phyloP scores from a whole-genome alignment of 228 moss, liverwort and hornwort genomes.

The Sphagnum magellanicum region DNA sequence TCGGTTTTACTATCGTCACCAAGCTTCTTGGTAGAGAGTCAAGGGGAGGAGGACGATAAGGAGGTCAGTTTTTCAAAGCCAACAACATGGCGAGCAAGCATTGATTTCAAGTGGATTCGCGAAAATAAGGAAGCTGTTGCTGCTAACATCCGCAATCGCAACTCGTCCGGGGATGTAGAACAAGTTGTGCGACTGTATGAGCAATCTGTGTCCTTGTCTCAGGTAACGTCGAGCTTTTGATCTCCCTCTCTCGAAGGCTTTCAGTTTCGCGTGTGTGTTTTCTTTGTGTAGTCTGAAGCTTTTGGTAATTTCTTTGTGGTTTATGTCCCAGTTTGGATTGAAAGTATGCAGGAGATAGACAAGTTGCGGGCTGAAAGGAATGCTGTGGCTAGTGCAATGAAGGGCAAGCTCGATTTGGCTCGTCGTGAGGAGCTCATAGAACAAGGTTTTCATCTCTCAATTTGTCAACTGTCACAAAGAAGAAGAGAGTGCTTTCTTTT shows the following conservation, averaged over 20 bases:
- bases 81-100: conserved; percentile 86
- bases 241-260: neutral
- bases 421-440: conserved; percentile 77
- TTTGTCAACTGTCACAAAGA: neutral
- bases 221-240: conserved; percentile 27
- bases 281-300: neutral
- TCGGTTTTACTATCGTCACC: too few species aligned
- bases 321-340: neutral
- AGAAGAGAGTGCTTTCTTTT: neutral
- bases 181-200: conserved; percentile 89
- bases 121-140: conserved; percentile 77
- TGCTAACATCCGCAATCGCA: conserved; percentile 67
- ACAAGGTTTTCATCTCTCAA: conserved; percentile 43
- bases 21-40: too few species aligned
- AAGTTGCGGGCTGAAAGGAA: conserved; percentile 95
- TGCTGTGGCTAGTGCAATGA: conserved; percentile 78
- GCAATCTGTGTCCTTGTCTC: conserved; percentile 64
- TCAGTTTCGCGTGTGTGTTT: neutral
- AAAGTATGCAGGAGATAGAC: conserved; percentile 70
- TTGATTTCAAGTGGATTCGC: conserved; percentile 97
- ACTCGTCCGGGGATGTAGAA: conserved; percentile 81
- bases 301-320: conserved; percentile 1
- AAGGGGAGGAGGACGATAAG: too few species aligned
- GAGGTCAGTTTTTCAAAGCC: too few species aligned
- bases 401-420: conserved; percentile 73